phyloP scores from a whole-genome alignment of 2,329 filamentous ascomycete genomes.

The Aspergillus fischeri region DNA sequence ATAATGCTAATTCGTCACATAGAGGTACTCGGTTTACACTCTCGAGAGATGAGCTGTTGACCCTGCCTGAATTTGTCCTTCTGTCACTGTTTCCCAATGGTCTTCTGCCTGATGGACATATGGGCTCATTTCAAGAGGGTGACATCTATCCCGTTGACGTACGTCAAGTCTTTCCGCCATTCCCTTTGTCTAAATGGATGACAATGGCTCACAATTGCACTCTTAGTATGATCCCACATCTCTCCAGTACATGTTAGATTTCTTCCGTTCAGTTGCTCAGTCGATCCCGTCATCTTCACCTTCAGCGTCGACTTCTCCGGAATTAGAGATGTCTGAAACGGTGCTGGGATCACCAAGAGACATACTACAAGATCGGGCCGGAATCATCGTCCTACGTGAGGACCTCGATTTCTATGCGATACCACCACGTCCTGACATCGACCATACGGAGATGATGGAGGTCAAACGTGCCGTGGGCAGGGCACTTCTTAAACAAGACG shows the following conservation, averaged over 20 bases:
- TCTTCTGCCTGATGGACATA: conserved; percentile 93
- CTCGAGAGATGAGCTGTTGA: conserved; percentile 90
- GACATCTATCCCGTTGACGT: conserved; percentile 98
- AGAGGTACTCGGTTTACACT: conserved; percentile 92
- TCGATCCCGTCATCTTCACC: conserved; percentile 70
- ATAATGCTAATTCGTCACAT: conserved; percentile 16
- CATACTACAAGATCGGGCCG: conserved; percentile 81
- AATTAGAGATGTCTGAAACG: conserved; percentile 63
- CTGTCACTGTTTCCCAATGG: conserved; percentile 98
- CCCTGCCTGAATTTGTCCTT: conserved; percentile 92
- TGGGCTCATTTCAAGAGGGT: conserved; percentile 86
- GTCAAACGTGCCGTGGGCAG: conserved; percentile 89
- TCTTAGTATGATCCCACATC: conserved; percentile 90
- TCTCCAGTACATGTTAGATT: conserved; percentile 98
- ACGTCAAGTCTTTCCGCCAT: conserved; percentile 42
- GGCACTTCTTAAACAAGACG: conserved; percentile 81
- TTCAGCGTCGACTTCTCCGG: conserved; percentile 61
- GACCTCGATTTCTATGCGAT: conserved; percentile 98
- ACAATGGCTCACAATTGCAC: conserved; percentile 20
- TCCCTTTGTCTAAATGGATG: not conserved
- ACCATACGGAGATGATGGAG: conserved; percentile 86
- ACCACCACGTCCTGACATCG: conserved; percentile 78
- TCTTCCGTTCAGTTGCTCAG: conserved; percentile 93
- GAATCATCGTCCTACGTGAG: conserved; percentile 94
- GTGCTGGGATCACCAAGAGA: conserved; percentile 66